A percentile compares a stretch with the other conserved stretches of the same genome.
Conservation (phyloP, 352 stramenopile species). For the Blastocystis sp. region DNA sequence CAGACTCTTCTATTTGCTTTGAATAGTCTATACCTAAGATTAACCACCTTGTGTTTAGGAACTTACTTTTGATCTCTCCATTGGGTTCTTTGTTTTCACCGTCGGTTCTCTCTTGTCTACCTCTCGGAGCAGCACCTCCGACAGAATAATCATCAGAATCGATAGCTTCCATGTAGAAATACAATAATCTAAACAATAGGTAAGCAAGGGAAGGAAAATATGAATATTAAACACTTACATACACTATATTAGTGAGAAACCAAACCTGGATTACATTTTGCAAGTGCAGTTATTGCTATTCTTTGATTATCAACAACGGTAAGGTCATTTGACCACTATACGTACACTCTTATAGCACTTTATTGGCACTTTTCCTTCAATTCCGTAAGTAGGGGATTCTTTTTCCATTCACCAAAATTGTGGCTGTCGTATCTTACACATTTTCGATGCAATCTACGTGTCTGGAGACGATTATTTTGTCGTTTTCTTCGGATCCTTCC, state of each 20-base stretch:
- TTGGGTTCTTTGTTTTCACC: neutral
- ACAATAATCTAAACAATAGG: slow-evolving; percentile 19
- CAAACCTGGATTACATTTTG: slow-evolving; percentile 61
- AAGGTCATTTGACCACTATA: slow-evolving; percentile 11
- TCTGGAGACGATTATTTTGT: neutral
- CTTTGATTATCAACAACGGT: neutral
- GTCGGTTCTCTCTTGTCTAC: neutral
- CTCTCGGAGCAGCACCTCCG: neutral
- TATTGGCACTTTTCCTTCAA: neutral
- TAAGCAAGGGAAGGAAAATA: neutral
- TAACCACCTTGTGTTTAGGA: neutral
- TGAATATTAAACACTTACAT: slow-evolving; percentile 18
- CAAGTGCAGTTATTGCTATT: neutral
- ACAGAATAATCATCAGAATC: slow-evolving; percentile 60
- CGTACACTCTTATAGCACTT: neutral
- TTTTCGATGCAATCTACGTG: neutral
- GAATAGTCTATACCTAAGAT: slow-evolving; percentile 53
- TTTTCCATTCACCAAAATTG: neutral
- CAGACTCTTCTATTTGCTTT: slow-evolving; percentile 55
- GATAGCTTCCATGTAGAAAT: slow-evolving; percentile 60
- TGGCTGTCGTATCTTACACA: neutral
- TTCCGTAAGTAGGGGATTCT: neutral
- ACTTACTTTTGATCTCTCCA: slow-evolving; percentile 41
- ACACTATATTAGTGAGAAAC: slow-evolving; percentile 50
- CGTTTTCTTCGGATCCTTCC: neutral